Evolutionary conservation across 2,329 filamentous ascomycete species (phyloP).

Genomic region (Neocucurbitaria cava): DNA sequence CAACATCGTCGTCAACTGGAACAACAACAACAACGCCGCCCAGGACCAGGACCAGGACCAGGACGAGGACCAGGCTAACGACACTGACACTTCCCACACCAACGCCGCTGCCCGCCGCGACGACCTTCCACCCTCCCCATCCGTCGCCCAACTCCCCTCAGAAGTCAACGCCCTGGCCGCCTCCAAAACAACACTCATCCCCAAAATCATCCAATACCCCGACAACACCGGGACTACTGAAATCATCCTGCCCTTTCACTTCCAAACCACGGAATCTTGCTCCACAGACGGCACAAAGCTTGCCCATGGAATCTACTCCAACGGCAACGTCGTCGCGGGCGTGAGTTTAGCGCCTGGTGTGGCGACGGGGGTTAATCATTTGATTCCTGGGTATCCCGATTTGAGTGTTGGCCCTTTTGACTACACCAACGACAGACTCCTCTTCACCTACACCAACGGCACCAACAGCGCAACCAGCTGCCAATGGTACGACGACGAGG

Average conservation of each 20-base stretch:
- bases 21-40: too few relatives aligned
- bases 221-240: not conserved
- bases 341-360: not conserved
- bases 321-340: not conserved
- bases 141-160: too few relatives aligned
- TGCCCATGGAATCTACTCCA: not conserved
- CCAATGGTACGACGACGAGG: constrained; percentile 20
- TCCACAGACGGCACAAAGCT: not conserved
- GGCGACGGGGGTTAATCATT: constrained; percentile 3
- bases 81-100: too few relatives aligned
- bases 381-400: constrained; percentile 7
- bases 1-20: not conserved
- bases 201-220: constrained; percentile 1
- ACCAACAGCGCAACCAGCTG: constrained; percentile 5
- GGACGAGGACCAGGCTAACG: too few relatives aligned
- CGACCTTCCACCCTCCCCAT: not conserved
- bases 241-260: constrained; percentile 24
- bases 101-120: too few relatives aligned
- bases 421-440: too few relatives aligned
- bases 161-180: not conserved
- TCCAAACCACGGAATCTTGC: constrained; percentile 14
- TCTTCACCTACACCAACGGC: constrained; percentile 10
- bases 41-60: too few relatives aligned
- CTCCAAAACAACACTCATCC: not conserved
- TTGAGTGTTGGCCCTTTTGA: constrained; percentile 12